Conservation (phyloP, 495 filamentous ascomycete genomes). For the Aspergillus kassunensis region DNA sequence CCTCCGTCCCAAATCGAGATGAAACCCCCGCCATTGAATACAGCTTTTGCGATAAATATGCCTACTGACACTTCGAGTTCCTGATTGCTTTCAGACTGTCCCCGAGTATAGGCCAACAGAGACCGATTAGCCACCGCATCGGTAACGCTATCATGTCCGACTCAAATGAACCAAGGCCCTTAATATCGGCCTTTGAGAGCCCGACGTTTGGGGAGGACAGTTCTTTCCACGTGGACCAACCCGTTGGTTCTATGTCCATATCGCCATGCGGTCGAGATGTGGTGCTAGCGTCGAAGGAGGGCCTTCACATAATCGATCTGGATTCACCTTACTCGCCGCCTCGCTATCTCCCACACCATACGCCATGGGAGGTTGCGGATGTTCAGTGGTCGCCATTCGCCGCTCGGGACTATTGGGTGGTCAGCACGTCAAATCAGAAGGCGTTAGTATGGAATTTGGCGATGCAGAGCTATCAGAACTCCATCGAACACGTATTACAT, state of each 20-base stretch:
- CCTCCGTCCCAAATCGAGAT: conserved; percentile 12
- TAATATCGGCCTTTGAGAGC: conserved; percentile 71
- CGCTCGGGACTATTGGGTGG: conserved; percentile 85
- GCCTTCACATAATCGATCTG: conserved; percentile 88
- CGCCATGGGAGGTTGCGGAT: conserved; percentile 95
- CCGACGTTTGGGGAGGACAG: conserved; percentile 83
- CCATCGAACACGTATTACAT: conserved; percentile 86
- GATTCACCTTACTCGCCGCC: conserved; percentile 89
- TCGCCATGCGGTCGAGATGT: conserved; percentile 91
- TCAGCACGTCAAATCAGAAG: conserved; percentile 90
- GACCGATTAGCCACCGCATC: conserved; percentile 14
- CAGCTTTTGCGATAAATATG: conserved; percentile 8
- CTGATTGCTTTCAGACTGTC: conserved; percentile 2
- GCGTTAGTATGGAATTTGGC: conserved; percentile 93
- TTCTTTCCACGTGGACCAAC: conserved; percentile 76
- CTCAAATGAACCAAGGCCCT: conserved; percentile 37
- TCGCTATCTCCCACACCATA: conserved; percentile 77
- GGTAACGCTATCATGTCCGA: conserved; percentile 35
- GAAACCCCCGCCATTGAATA: conserved; percentile 2
- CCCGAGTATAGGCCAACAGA: conserved; percentile 5
- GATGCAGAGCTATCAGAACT: conserved; percentile 64
- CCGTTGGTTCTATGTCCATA: conserved; percentile 75
- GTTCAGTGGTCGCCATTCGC: conserved; percentile 98
- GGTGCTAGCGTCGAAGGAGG: conserved; percentile 79
- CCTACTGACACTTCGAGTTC: conserved; percentile 11